Evolutionary conservation across 371 early-diverging fungal genomes (phyloP), one percentile per base, ranked within the genome.

Genomic region (Cokeromyces recurvatus): DNA sequence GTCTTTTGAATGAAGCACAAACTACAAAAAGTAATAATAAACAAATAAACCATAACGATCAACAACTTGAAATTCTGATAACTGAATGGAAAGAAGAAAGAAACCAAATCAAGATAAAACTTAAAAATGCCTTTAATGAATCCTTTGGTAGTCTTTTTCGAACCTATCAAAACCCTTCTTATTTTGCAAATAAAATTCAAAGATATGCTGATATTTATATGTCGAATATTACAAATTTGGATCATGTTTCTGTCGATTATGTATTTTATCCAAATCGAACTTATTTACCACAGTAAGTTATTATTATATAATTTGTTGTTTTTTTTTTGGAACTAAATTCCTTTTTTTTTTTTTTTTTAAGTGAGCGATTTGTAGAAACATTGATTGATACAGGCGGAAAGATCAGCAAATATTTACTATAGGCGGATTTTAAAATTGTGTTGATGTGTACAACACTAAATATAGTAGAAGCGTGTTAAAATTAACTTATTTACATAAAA

Each of bases 71-170:
- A 17, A 14, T n/a, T 1, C 43, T 79, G 12, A 53, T 83, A 10
- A 62, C 66, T n/a, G 58, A 57, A 12, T 84, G 82, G 63, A 53
- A 78, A 5, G 38, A 38, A 23, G 81, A 81, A 55, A 64, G 83
- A 36, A 51, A 66, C 1, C 44, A 54, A 12, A 60, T 66, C 12
- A 59, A 82, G 24, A 51, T 66, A 32, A 57, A 71, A 42, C 53
- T 82, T 14, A 74, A 78, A 25, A 66, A 65, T 15, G 68, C 72
- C 3, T 81, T 81, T 49, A 83, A 83, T 45, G 40, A 59, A 2
- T 72, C 79, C 17, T 85, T 85, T 66, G 86, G 84, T n/a, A 77
- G 77, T 23, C 78, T 83, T 9, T 85, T 85, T 38, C 48, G 84
- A 35, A 79, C 84, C 5, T 75, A 81, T 47, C 74, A 81, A 40